Conservation (phyloP, 495 filamentous ascomycete genomes). For the Rhypophila decipiens region DNA sequence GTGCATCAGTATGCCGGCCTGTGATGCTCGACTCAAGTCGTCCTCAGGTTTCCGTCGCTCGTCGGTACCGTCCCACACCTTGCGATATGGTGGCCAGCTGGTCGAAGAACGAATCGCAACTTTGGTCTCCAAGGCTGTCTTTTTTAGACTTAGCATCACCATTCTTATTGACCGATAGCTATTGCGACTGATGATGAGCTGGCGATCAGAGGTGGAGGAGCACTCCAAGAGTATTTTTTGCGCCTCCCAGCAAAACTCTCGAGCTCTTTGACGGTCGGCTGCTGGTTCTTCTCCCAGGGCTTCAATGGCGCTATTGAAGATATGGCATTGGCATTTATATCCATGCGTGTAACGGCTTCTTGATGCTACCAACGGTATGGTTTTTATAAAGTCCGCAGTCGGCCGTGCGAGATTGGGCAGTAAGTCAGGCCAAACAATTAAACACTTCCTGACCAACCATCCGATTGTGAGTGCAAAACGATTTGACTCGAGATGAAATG, state of each 20-base stretch:
- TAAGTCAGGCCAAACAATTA: too few relatives aligned
- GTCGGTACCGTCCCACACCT: slow-evolving; percentile 38
- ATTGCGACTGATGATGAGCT: slow-evolving; percentile 27
- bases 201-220: slow-evolving; percentile 27
- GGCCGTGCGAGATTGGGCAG: slow-evolving; percentile 33
- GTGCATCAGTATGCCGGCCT: slow-evolving; percentile 30
- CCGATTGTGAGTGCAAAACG: too few relatives aligned
- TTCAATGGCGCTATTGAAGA: slow-evolving; percentile 32
- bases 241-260: too few relatives aligned
- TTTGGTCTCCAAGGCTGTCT: slow-evolving; percentile 27
- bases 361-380: slow-evolving; percentile 10
- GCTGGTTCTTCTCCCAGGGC: too few relatives aligned
- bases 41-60: slow-evolving; percentile 34
- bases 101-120: slow-evolving; percentile 29
- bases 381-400: slow-evolving; percentile 26
- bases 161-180: slow-evolving; percentile 33
- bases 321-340: slow-evolving; percentile 15
- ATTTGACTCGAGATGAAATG: too few relatives aligned
- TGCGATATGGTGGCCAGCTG: slow-evolving; percentile 42
- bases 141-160: slow-evolving; percentile 34
- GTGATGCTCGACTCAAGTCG: slow-evolving; percentile 31
- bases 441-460: too few relatives aligned
- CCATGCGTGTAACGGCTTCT: too few relatives aligned
- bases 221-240: slow-evolving; percentile 34
- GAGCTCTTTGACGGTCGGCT: too few relatives aligned